phyloP scores from a whole-genome alignment of 1,284 basidiomycete genomes.

The Sporisorium scitamineum region DNA sequence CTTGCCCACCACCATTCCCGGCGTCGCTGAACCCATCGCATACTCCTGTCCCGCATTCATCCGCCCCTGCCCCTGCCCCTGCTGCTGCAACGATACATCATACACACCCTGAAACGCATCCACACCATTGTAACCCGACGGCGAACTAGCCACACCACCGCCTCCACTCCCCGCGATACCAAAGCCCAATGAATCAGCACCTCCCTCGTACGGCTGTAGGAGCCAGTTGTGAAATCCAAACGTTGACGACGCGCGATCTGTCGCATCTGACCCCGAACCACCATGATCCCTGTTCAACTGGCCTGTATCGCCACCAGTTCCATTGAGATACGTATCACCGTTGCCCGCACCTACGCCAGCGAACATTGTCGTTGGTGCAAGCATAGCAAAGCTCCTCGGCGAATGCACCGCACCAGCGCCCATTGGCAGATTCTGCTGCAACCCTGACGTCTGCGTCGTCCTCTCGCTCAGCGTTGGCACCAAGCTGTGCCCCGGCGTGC shows the following conservation, averaged over 20 bases:
- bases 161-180: not conserved
- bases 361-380: slow-evolving; percentile 1
- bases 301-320: too few species aligned
- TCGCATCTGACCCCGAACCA: not conserved
- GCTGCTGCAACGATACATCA: not conserved
- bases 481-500: slow-evolving; percentile 25
- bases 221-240: slow-evolving; percentile 54
- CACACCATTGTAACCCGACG: slow-evolving; percentile 9
- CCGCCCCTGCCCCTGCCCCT: not conserved
- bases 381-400: slow-evolving; percentile 11
- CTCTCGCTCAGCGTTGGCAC: slow-evolving; percentile 42
- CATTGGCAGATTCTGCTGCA: not conserved
- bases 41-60: not conserved
- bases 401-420: not conserved
- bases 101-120: slow-evolving; percentile 18
- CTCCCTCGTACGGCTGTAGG: slow-evolving; percentile 48
- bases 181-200: slow-evolving; percentile 18
- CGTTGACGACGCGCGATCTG: slow-evolving; percentile 14
- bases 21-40: not conserved
- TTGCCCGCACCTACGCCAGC: slow-evolving; percentile 7
- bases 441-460: slow-evolving; percentile 23
- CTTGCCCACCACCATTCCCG: not conserved
- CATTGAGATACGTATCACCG: not conserved
- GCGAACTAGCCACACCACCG: not conserved
- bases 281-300: not conserved